These are phyloP conservation scores for Kodamaea restingae DNA, from an alignment of 805 yeast species.

Conservation along the genomic window DNA sequence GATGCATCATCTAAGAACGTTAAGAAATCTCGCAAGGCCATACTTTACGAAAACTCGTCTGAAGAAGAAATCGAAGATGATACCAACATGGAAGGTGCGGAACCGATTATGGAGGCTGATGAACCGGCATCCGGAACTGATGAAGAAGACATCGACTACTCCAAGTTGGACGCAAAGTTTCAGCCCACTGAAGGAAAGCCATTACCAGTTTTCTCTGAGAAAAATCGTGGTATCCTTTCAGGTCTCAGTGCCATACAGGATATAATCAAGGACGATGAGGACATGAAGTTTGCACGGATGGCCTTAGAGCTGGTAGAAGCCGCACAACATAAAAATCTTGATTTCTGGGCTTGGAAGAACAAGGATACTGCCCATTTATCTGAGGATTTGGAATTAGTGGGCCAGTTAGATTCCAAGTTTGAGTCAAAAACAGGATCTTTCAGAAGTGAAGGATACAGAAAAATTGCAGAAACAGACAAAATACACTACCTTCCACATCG, in stretches of 20 bases:
- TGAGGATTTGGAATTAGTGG: slow-evolving; percentile 26
- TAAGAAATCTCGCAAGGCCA: slow-evolving; percentile 24
- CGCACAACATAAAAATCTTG: slow-evolving; percentile 32
- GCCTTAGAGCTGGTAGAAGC: slow-evolving; percentile 26
- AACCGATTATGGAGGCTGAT: slow-evolving; percentile 15
- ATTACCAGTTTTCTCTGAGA: slow-evolving; percentile 49
- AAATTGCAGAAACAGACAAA: slow-evolving; percentile 70
- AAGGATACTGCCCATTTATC: slow-evolving; percentile 28
- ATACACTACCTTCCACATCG: slow-evolving; percentile 79
- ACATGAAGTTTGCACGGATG: slow-evolving; percentile 48
- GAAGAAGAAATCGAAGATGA: slow-evolving; percentile 27
- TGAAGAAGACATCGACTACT: slow-evolving; percentile 22
- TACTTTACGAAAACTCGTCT: slow-evolving; percentile 35
- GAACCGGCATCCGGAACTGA: slow-evolving; percentile 11
- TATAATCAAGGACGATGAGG: slow-evolving; percentile 71
- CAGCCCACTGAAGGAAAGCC: slow-evolving; percentile 53
- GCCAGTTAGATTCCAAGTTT: slow-evolving; percentile 26
- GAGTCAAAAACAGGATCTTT: slow-evolving; percentile 56
- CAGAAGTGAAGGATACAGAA: slow-evolving; percentile 67
- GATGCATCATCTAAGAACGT: slow-evolving; percentile 20
- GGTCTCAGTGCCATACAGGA: slow-evolving; percentile 50
- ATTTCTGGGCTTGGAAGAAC: slow-evolving; percentile 68
- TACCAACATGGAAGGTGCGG: slow-evolving; percentile 16
- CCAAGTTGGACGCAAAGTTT: slow-evolving; percentile 34
- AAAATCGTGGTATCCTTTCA: slow-evolving; percentile 19